Evolutionary conservation across 2,329 filamentous ascomycete species (phyloP).

Genomic region (Calycina herbarum): DNA sequence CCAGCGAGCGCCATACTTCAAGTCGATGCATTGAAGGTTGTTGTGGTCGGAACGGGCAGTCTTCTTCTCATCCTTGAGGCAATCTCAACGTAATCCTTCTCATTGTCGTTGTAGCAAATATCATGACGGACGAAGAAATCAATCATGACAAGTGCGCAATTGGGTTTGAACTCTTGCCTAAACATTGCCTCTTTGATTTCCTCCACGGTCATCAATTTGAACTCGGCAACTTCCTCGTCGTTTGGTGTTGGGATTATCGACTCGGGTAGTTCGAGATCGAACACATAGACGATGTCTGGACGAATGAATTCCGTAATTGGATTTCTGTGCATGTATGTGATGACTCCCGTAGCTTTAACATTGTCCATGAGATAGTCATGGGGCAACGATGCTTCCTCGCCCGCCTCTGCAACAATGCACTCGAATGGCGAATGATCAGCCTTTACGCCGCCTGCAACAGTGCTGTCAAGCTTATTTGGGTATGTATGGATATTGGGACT

Average conservation of each 20-base stretch:
- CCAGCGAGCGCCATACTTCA: too few species aligned
- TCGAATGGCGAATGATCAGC: constrained; percentile 65
- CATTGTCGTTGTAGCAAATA: constrained; percentile 69
- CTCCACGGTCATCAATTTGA: constrained; percentile 63
- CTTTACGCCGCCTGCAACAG: constrained; percentile 75
- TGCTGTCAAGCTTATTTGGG: constrained; percentile 74
- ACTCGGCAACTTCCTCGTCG: constrained; percentile 78
- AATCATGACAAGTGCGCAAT: constrained; percentile 74
- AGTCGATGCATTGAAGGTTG: not conserved
- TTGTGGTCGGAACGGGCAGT: constrained; percentile 11
- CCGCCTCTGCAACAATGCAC: constrained; percentile 69
- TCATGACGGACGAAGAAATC: constrained; percentile 83
- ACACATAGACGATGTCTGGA: constrained; percentile 72
- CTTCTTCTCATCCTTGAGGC: constrained; percentile 7
- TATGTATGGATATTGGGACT: constrained; percentile 69
- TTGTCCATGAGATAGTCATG: constrained; percentile 55
- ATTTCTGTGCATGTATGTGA: constrained; percentile 68
- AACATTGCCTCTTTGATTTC: constrained; percentile 62
- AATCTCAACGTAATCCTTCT: constrained; percentile 39
- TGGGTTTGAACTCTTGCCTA: constrained; percentile 78
- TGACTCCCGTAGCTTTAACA: constrained; percentile 55
- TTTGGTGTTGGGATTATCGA: constrained; percentile 64
- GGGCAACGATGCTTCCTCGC: constrained; percentile 71
- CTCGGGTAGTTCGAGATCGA: constrained; percentile 66
- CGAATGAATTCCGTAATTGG: constrained; percentile 63